Evolutionary conservation across 306 rosid genomes (phyloP).

Genomic region (Datisca glomerata): DNA sequence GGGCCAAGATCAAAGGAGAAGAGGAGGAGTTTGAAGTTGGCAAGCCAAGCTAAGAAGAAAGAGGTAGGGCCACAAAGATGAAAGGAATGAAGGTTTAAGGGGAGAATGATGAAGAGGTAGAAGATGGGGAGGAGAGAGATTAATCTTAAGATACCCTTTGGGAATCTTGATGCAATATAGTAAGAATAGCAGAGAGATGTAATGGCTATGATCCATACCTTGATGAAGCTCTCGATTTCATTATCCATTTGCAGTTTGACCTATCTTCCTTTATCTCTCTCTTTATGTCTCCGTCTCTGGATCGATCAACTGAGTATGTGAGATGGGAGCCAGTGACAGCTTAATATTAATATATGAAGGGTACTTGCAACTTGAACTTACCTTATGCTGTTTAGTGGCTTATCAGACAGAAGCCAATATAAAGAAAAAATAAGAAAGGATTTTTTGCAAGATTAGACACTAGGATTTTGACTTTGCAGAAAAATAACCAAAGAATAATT

Average conservation of each 20-base stretch:
- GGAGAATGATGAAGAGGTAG: constrained; percentile 22
- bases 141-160: constrained; percentile 12
- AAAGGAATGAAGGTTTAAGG: constrained; percentile 16
- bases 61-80: constrained; percentile 21
- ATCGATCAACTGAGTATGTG: too few species aligned
- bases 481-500: too few species aligned
- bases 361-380: too few species aligned
- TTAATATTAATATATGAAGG: too few species aligned
- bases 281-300: not conserved
- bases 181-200: constrained; percentile 15
- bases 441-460: too few species aligned
- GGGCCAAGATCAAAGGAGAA: constrained; percentile 39
- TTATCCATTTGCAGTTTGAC: too few species aligned
- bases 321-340: too few species aligned
- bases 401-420: too few species aligned
- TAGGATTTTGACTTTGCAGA: too few species aligned
- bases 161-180: constrained; percentile 18
- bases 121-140: constrained; percentile 22
- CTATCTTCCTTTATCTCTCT: not conserved
- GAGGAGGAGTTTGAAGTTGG: constrained; percentile 31
- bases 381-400: too few species aligned
- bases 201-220: constrained; percentile 22
- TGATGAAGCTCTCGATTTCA: constrained; percentile 20
- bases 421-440: too few species aligned
- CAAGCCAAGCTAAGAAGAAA: constrained; percentile 28